Base-by-base conservation (phyloP, 2,329 filamentous ascomycete genomes). In the Neofusicoccum laricinum region DNA sequence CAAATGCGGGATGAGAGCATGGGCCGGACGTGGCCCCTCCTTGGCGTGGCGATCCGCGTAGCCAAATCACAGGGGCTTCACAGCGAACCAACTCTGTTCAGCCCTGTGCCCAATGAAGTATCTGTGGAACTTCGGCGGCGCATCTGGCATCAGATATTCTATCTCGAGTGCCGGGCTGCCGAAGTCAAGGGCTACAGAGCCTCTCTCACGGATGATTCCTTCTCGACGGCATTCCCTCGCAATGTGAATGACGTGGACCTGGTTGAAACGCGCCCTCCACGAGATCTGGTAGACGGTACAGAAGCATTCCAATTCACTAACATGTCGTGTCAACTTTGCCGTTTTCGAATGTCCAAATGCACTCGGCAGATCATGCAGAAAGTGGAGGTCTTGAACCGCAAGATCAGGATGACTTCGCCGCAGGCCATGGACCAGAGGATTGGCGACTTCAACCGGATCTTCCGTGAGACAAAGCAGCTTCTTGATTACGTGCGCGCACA, bases 191-290 rank as follows among this genome's bases (percentile, higher is more conserved):
- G 75, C 2, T 72, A 76, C 53, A 74, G 76, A 40, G 73, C 74
- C 6, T 72, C 69, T 34, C 70, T 76, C 41, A 68, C 69, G 7
- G 74, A 76, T 34, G 74, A 76, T 21, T 71, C 73, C 41, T 76
- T 76, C 50, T 76, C 75, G 6, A 76, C 75, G 2, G 50, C 75
- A 4, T 61, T 76, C 7, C 75, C 75, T n/a, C 69, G 73, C 5
- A 77, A 77, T 55, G 70, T 77, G 4, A 71, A 77, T 14, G 75
- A 77, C 17, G 71, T 76, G 36, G 74, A 76, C 21, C 71, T 77
- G 6, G 41, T 74, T n/a, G 73, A 75, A 30, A 72, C 73, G 2
- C 11, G 70, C 11, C 1, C 3, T 2, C 53, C 53, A 3, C 25
- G 25, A 30, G 53, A 19, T 7, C 14, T 43, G 38, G 15, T 43